Evolutionary conservation across 305 asterid species (phyloP).

Genomic region (Solanum hybrid): DNA sequence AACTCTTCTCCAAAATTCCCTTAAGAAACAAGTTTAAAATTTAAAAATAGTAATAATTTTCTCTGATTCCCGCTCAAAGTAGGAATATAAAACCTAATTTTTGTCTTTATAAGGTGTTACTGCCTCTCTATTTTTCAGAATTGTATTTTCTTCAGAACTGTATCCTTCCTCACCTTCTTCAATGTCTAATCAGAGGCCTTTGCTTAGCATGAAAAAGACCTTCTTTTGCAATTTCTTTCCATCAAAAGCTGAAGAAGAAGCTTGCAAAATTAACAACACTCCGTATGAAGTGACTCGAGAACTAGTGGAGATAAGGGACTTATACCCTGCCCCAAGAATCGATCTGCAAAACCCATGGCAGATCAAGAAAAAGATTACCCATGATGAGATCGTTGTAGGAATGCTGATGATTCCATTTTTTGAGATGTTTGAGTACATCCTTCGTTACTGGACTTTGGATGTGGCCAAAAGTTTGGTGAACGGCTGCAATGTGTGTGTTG

Average conservation of each 20-base stretch:
- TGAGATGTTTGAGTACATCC: no score
- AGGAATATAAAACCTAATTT: neutral
- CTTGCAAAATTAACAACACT: no score
- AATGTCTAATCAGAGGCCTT: neutral
- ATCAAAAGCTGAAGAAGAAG: neutral
- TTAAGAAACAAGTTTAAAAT: neutral
- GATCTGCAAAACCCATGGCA: no score
- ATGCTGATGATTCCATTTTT: no score
- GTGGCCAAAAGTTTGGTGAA: no score
- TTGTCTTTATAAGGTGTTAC: neutral
- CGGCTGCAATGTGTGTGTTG: no score
- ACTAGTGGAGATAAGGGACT: no score
- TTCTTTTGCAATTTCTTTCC: conserved; percentile 33
- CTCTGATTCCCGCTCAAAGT: neutral
- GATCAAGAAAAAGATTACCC: no score
- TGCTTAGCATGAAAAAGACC: neutral
- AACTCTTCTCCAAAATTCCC: neutral
- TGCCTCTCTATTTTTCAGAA: neutral
- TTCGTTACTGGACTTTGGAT: no score
- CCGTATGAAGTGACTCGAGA: no score
- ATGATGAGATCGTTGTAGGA: no score
- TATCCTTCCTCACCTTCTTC: neutral
- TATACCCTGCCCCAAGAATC: no score
- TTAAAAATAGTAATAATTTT: neutral
- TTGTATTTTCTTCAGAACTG: neutral